Evolutionary conservation across 2,329 filamentous ascomycete species (phyloP), one percentile per base, ranked within the genome.

Genomic region (Hypoxylon sp.): DNA sequence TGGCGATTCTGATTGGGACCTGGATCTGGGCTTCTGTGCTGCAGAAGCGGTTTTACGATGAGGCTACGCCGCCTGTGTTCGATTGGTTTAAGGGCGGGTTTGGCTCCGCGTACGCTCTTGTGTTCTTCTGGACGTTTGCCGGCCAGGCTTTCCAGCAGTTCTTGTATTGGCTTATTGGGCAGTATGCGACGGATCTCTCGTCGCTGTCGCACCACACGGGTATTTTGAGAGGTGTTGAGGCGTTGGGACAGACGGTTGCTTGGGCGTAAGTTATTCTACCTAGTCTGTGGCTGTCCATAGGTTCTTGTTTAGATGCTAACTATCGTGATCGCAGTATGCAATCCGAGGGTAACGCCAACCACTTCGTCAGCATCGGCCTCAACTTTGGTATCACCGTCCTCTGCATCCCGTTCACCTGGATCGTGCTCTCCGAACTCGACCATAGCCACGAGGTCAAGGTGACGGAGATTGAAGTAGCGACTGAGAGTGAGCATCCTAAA

Each of bases 131-230:
- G 75, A 71, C 69, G 5, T 76, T 76, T 53, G 75, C 67, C 4
- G 76, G 76, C 19, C 76, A 78, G 66, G 76, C 76, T 1, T 78
- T 77, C 65, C 76, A 78, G 62, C 76, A 78, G 66, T 78, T 77
- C 65, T 62, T 78, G 15, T 78, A 78, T 66, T 78, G 75, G 75
- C 74, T 78, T 3, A 74, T 78, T 6, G 76, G 76, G 2, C 76
- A 78, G 71, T 77, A 78, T 46, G 74, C 75, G 3, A 77, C 75
- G 6, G 73, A 76, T 48, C 42, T 78, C 31, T 77, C 75, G 31
- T 76, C 75, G 13, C 67, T 78, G 42, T 77, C 74, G 31, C 73
- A 75, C 50, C 75, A 78, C 61, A 77, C 75, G 15, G 76, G 76
- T 47, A 77, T 78, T 37, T 53, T 78, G 29, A 61, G 76, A 19